phyloP scores from a whole-genome alignment of 129 eudicot species.

The Saposhnikovia divaricata region DNA sequence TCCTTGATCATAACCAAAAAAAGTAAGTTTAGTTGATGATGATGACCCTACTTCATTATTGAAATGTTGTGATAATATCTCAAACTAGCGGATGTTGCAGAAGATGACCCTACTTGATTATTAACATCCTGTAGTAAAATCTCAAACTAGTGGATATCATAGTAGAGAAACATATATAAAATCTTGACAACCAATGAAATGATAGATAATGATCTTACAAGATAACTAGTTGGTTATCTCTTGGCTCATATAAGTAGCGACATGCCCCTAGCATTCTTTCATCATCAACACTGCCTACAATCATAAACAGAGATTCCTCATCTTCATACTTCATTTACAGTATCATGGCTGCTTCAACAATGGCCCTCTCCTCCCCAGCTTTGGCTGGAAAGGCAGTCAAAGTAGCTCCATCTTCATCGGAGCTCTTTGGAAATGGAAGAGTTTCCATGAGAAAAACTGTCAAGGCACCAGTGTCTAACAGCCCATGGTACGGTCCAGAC shows the following conservation, averaged over 20 bases:
- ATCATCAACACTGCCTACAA: background rate
- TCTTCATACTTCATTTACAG: background rate
- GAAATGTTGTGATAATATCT: background rate
- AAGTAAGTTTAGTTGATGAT: background rate
- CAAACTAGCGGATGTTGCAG: background rate
- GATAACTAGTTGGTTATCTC: background rate
- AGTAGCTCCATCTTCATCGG: background rate
- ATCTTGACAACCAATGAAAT: background rate
- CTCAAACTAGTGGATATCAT: background rate
- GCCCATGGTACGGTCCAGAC: constrained; percentile 4
- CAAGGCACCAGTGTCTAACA: constrained; percentile 5
- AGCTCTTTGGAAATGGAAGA: constrained; percentile 4
- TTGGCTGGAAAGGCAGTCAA: background rate
- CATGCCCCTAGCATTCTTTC: background rate
- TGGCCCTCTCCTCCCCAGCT: background rate
- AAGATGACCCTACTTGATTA: background rate
- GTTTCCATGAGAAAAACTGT: background rate
- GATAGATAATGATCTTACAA: background rate
- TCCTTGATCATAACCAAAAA: background rate
- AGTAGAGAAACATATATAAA: background rate
- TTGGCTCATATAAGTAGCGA: background rate
- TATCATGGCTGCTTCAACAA: background rate
- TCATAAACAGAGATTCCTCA: background rate
- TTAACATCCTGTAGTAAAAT: background rate
- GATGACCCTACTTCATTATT: constrained; percentile 1